phyloP scores from a whole-genome alignment of 441 rosid species.

The Populus tomentosa region DNA sequence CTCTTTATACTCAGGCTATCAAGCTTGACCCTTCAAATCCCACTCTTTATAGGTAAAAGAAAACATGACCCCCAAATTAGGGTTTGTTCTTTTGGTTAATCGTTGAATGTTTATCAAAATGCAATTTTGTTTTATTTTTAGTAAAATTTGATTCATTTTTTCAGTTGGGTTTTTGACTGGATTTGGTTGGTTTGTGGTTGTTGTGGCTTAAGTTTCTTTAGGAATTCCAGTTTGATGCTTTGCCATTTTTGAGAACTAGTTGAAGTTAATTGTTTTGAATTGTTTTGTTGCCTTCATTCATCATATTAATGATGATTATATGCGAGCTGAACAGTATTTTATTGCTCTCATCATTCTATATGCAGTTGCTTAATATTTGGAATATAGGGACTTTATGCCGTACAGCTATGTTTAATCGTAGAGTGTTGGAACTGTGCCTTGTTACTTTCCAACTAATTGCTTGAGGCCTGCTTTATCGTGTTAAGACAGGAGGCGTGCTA shows the following conservation, averaged over 20 bases:
- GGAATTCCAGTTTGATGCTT: not conserved
- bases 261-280: not conserved
- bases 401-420: not conserved
- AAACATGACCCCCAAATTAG: not conserved
- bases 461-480: not conserved
- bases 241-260: not conserved
- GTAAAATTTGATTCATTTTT: not conserved
- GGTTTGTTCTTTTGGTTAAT: not conserved
- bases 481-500: not conserved
- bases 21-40: conserved; percentile 90
- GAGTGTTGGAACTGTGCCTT: not conserved
- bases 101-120: conserved; percentile 17
- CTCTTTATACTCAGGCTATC: conserved; percentile 92
- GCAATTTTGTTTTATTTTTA: not conserved
- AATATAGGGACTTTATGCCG: not conserved
- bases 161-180: not conserved
- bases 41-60: conserved; percentile 71
- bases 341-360: not conserved
- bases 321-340: not conserved
- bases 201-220: not conserved
- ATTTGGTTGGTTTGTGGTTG: not conserved
- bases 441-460: not conserved
- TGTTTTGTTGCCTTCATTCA: not conserved
- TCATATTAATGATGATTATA: not conserved
- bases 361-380: not conserved